Conservation (phyloP, 2,329 filamentous ascomycete genomes). For the Ophidiomyces ophidiicola region DNA sequence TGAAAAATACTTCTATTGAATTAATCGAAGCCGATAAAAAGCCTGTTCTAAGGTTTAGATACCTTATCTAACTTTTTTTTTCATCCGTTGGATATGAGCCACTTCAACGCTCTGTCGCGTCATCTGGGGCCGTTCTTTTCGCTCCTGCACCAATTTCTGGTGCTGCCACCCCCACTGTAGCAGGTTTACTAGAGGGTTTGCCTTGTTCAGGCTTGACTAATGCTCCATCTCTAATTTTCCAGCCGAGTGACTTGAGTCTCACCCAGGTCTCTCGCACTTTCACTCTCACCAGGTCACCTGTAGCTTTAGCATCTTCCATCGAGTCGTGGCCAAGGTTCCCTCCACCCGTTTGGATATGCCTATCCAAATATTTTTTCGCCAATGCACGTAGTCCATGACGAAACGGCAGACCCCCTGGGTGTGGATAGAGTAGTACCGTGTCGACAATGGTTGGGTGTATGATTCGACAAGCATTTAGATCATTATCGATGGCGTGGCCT, state of each 20-base stretch:
- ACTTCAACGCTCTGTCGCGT: too few relatives aligned
- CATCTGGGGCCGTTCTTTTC: neutral
- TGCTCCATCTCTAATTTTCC: conserved; percentile 45
- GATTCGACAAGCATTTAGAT: conserved; percentile 72
- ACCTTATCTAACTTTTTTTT: too few relatives aligned
- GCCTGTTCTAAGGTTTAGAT: too few relatives aligned
- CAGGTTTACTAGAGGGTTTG: neutral
- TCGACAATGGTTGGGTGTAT: conserved; percentile 79
- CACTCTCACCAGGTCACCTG: conserved; percentile 69
- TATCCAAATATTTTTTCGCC: conserved; percentile 54
- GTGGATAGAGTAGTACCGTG: conserved; percentile 72
- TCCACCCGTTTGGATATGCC: conserved; percentile 64
- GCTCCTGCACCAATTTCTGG: conserved; percentile 1
- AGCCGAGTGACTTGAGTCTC: conserved; percentile 53
- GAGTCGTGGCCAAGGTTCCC: conserved; percentile 66
- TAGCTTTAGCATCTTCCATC: conserved; percentile 77
- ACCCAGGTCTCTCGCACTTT: conserved; percentile 62
- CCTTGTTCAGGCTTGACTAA: conserved; percentile 18
- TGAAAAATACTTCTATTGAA: too few relatives aligned
- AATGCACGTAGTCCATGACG: conserved; percentile 68
- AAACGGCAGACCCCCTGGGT: conserved; percentile 61
- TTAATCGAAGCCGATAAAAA: too few relatives aligned
- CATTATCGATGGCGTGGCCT: conserved; percentile 90
- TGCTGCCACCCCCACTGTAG: neutral
- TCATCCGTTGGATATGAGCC: too few relatives aligned